Evolutionary conservation across 306 rosid species (phyloP), one percentile per base, ranked within the genome.

Genomic region (Prunus salicina): DNA sequence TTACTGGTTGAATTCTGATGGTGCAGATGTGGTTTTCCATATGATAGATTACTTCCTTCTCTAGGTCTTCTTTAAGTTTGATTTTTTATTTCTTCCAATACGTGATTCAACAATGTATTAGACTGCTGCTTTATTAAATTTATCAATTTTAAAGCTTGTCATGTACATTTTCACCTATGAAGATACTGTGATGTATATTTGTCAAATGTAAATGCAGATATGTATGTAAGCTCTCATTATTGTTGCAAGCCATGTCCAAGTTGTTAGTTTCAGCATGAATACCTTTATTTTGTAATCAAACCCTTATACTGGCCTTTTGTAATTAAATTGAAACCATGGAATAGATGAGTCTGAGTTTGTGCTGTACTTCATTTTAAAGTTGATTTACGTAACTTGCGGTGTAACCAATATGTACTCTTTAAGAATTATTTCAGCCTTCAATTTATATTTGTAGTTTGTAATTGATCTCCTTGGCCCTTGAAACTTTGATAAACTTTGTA

Each of bases 1-100:
- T 46, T 92, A 89, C 81, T 92, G 97, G 97, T 57, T 90, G 75
- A 92, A 92, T 87, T 94, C 98, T 22, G 98, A 95, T 81, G 97
- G 98, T 66, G 93, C 95, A 1, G 97, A 89, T 81, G 98, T 95
- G 81, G 93, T 92, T 78, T 85, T 73, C 81, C 98, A 95, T 76
- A 92, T 95, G 85, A 92, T 92, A 57, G 98, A 92, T 81, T 86
- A 87, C 84, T 92, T 95, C 78, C 89, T 87, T 77, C 86, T 90
- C 64, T 86, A 86, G 45, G 82, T 58, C 69, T 22, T 67, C 14
- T 69, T 8, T 51, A 30, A 53, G 69, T 73, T 75, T 43, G 27
- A 58, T 27, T 66, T 62, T 75, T 55, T 47, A 3, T 14, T n/a
- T 20, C 24, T 56, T 24, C 76, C 43, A 60, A 46, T 83, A 67